Evolutionary conservation across 805 yeast species (phyloP), one percentile per base, ranked within the genome.

Genomic region (Lipomyces oligophaga): DNA sequence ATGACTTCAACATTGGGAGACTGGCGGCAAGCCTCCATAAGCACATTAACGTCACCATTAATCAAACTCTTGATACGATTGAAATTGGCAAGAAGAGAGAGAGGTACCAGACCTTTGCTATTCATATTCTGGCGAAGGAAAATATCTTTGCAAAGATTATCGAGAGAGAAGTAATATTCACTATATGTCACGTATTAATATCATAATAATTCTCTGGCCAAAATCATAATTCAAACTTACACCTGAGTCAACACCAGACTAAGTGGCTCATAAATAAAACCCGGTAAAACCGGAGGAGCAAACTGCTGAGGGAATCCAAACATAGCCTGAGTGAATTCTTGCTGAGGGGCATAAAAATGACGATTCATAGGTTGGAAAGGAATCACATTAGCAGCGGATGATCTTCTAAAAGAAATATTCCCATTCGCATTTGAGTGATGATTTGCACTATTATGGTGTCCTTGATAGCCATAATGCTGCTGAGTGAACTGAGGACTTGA

Each of bases 91-190:
- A 87, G 73, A 46, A 78, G 73, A 4, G 65, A 61, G 47, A 87
- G 66, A 27, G 81, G 78, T 44, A 88, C 74, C 73, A 81, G 81
- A 21, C 96, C 96, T 49, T 78, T 73, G 38, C 75, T 60, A 65
- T 81, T 78, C 94, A 90, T 85, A 60, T 84, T 85, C 55, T 79
- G 76, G 67, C 96, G 79, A 67, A 93, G 73, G 63, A 69, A 90
- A 41, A 81, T 70, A 68, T 93, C 98, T 68, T 87, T 85, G 58
- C 83, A 72, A 67, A 93, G 74, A 67, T 93, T 93, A 59, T 87
- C 95, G 41, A 81, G 73, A 25, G 94, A 82, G 69, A 93, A 85
- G 67, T 93, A 93, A 72, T 93, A 93, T 63, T 86, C 93, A 42
- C 52, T 47, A 13, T n/a, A 26, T 5, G 10, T n/a, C 19, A 4